A percentile compares a stretch with the other conserved stretches of the same genome.
Conservation (phyloP, 2,329 filamentous ascomycete genomes). For the Paecilomyces fulvus region DNA sequence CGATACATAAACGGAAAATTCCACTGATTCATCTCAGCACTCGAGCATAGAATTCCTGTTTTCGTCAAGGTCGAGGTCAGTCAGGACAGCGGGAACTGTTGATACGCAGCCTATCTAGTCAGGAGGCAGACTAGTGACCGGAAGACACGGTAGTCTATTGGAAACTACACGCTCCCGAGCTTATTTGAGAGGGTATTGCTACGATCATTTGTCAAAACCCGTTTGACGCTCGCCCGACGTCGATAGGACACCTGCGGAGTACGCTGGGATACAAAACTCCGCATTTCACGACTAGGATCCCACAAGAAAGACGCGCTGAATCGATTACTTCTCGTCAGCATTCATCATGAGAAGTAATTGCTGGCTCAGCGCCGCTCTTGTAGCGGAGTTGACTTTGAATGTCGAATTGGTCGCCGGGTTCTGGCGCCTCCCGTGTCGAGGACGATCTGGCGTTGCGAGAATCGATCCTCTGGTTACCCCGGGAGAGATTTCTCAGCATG, state of each 20-base stretch:
- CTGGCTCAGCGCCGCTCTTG: background rate
- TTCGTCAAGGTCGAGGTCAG: background rate
- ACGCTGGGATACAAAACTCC: too few relatives aligned
- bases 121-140: too few relatives aligned
- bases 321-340: background rate
- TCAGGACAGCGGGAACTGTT: background rate
- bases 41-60: background rate
- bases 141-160: too few relatives aligned
- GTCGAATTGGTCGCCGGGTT: slow-evolving; percentile 53
- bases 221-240: too few relatives aligned
- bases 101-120: background rate
- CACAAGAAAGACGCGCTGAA: background rate
- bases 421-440: slow-evolving; percentile 82
- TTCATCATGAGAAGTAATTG: background rate
- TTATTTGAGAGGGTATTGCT: too few relatives aligned
- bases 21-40: background rate
- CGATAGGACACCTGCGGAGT: too few relatives aligned
- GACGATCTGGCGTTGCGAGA: slow-evolving; percentile 58
- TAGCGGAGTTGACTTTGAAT: slow-evolving; percentile 23
- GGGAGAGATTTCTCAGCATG: slow-evolving; percentile 53
- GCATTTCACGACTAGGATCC: background rate
- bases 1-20: background rate
- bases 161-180: too few relatives aligned
- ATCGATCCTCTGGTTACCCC: slow-evolving; percentile 69
- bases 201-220: too few relatives aligned